Base-by-base conservation (phyloP, 2,329 filamentous ascomycete genomes). In the Parastagonospora avenae region DNA sequence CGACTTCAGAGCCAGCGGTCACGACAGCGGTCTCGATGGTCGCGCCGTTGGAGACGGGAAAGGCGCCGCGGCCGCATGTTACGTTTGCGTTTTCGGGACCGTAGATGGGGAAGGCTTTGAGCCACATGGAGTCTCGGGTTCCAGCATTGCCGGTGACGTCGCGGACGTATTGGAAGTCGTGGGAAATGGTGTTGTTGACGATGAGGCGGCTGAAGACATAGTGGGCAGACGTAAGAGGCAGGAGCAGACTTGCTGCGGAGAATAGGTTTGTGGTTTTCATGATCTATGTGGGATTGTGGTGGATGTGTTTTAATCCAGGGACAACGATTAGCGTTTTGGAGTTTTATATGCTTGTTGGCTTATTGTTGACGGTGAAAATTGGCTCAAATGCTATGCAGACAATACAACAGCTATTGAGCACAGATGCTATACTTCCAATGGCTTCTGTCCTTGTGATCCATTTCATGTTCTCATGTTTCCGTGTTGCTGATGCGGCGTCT, bases 151-250 rank as follows among this genome's bases (percentile, higher is more conserved):
- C 38, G 9, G 47, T 32, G 31, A 55, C 46, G 35, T 64, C 54
- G 45, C 58, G 58, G 33, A 59, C 50, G 54, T 64, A 63, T 52
- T 64, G 51, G 19, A 50, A 63, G 3, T 62, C 55, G 7, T 39
- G 36, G 9, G 60, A 57, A 19, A 55, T 24, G 30, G 59, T 62
- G 47, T 54, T 54, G 41, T 64, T 63, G 14, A 62, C 42, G 29
- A 63, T 44, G 12, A 64, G 48, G 28, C 48, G 48, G 35, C 40
- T 52, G 50, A 64, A 64, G 14, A 51, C 36, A 33, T 64, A 44
- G 29, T 52, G 43, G n/a, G 49, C 40, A n/a, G 33, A 35, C 24
- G 38, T 24, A 27, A 9, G 24, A 8, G 19, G 24, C 8, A 30
- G 9, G 9, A 42, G 40, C 27, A 42, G 29, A 12, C 15, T 39